These are phyloP conservation scores for Lactuca sativa DNA, from an alignment of 129 eudicot genomes.

Conservation along the genomic window DNA sequence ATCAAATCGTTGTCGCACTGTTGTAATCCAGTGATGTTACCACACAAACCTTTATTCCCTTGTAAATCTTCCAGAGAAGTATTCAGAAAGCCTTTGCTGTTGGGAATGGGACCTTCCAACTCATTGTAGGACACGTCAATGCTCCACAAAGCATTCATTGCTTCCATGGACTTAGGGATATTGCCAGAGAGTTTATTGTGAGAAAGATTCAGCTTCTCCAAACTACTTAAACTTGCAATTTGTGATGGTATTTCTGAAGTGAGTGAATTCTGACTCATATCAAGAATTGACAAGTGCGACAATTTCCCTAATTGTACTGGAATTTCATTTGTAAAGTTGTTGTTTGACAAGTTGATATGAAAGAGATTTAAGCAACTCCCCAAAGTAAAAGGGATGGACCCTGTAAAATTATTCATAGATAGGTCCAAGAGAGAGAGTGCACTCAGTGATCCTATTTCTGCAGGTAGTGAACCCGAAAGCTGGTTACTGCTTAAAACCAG, in stretches of 20 bases:
- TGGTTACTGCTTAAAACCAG: slow-evolving; percentile 20
- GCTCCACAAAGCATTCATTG: slow-evolving; percentile 5
- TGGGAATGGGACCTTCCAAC: slow-evolving; percentile 32
- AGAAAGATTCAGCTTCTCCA: slow-evolving; percentile 26
- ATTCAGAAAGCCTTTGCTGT: slow-evolving; percentile 23
- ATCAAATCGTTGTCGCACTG: slow-evolving; percentile 1
- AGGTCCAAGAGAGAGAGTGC: slow-evolving; percentile 25
- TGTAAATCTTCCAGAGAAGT: slow-evolving; percentile 1
- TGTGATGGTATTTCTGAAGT: slow-evolving; percentile 24
- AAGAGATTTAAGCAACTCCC: slow-evolving; percentile 21
- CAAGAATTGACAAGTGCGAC: slow-evolving; percentile 8
- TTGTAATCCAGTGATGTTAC: slow-evolving; percentile 24
- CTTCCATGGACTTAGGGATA: slow-evolving; percentile 22
- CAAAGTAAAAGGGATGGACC: slow-evolving; percentile 18
- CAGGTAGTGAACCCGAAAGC: slow-evolving; percentile 34
- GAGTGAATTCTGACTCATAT: slow-evolving; percentile 30
- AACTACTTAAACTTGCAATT: slow-evolving; percentile 11
- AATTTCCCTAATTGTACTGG: slow-evolving; percentile 7
- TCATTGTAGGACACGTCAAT: slow-evolving; percentile 28
- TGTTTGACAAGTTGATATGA: slow-evolving; percentile 23
- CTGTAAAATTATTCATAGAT: slow-evolving; percentile 27
- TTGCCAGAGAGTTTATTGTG: slow-evolving; percentile 30
- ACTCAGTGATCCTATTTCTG: slow-evolving; percentile 4
- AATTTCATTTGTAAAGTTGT: slow-evolving; percentile 14
- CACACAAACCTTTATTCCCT: slow-evolving; percentile 32